Conservation (phyloP, 2,329 filamentous ascomycete genomes). For the Coleophoma crateriformis region DNA sequence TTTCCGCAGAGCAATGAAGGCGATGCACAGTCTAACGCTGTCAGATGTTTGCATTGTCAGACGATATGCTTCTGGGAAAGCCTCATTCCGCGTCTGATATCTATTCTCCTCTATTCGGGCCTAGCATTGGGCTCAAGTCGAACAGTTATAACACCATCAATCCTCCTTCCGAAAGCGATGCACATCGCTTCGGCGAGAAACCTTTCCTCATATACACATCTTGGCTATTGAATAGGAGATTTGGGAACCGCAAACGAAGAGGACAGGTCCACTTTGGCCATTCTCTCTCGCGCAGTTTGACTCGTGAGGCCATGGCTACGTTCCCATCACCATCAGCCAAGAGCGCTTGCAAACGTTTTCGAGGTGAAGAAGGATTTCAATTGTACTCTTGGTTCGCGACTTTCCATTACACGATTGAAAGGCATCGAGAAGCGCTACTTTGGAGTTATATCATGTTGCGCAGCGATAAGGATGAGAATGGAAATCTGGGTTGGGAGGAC, state of each 20-base stretch:
- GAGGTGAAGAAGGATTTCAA: constrained; percentile 35
- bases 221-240: constrained; percentile 37
- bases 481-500: constrained; percentile 34
- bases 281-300: constrained; percentile 32
- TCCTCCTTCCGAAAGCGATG: constrained; percentile 24
- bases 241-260: constrained; percentile 34
- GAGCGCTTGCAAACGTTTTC: constrained; percentile 34
- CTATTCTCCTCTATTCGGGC: constrained; percentile 37
- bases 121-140: constrained; percentile 34
- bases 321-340: constrained; percentile 34
- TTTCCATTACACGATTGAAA: constrained; percentile 38
- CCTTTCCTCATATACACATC: constrained; percentile 38
- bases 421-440: constrained; percentile 35
- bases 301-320: constrained; percentile 32
- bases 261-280: constrained; percentile 37
- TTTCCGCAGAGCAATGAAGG: neutral
- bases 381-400: constrained; percentile 36
- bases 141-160: constrained; percentile 33
- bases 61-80: constrained; percentile 38
- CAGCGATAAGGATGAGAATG: constrained; percentile 30
- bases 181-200: constrained; percentile 34
- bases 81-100: constrained; percentile 35
- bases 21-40: neutral
- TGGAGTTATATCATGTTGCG: constrained; percentile 37
- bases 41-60: constrained; percentile 35